Percentiles rank a stretch among this genome's conserved stretches.
Evolutionary conservation across 371 early-diverging fungal genomes (phyloP).

Genomic region (Blakeslea trispora): DNA sequence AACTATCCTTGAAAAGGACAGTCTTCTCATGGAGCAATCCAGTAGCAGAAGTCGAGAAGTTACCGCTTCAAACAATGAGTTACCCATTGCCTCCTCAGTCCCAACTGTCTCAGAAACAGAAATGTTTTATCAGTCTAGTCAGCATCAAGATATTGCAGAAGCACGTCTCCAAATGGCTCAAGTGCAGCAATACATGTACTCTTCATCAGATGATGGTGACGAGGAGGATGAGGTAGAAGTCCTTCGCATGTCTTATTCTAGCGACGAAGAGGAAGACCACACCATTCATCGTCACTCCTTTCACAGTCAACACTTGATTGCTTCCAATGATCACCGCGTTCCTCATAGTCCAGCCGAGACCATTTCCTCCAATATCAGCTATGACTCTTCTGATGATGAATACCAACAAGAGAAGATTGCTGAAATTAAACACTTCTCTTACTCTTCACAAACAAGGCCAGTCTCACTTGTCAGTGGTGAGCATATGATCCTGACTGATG

Average conservation of each 20-base stretch:
- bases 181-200: constrained; percentile 20
- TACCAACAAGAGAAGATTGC: constrained; percentile 24
- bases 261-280: constrained; percentile 18
- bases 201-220: constrained; percentile 17
- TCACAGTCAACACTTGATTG: constrained; percentile 4
- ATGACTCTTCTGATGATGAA: constrained; percentile 21
- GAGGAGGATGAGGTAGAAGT: constrained; percentile 12
- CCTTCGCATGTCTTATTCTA: constrained; percentile 14
- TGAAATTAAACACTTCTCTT: constrained; percentile 28
- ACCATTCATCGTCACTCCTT: constrained; percentile 6
- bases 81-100: neutral
- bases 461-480: constrained; percentile 7
- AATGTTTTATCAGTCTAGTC: constrained; percentile 13
- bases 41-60: constrained; percentile 21
- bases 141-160: neutral
- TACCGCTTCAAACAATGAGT: neutral
- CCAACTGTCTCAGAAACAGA: constrained; percentile 1
- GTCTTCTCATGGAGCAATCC: constrained; percentile 21
- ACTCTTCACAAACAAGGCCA: constrained; percentile 19
- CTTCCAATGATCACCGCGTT: neutral
- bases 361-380: constrained; percentile 14
- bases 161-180: constrained; percentile 18
- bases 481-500: neutral
- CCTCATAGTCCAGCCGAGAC: constrained; percentile 23
- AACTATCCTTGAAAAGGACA: constrained; percentile 27